Conservation (phyloP, 768 basidiomycete genomes). For the Chalciporus pseudorubinellus region DNA sequence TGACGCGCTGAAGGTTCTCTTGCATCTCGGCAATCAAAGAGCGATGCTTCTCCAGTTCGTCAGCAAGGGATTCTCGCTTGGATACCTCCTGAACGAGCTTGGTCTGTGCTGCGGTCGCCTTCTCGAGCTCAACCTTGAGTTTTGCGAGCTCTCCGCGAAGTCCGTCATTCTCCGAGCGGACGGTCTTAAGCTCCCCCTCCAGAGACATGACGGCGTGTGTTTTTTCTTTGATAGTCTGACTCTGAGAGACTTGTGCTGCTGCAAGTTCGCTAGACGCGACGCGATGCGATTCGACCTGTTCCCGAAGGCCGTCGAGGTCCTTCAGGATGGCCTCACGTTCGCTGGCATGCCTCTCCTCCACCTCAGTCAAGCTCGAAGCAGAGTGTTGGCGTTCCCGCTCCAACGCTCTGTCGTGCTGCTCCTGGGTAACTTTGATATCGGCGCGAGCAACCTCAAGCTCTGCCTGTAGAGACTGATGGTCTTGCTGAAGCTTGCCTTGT, state of each 20-base stretch:
- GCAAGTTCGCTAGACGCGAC: constrained; percentile 42
- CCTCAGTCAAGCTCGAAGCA: constrained; percentile 14
- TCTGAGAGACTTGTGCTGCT: constrained; percentile 40
- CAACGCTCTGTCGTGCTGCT: constrained; percentile 16
- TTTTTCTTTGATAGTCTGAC: constrained; percentile 52
- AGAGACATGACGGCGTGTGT: constrained; percentile 42
- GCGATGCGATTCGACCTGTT: constrained; percentile 54
- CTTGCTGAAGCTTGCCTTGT: constrained; percentile 38
- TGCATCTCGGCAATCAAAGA: constrained; percentile 75
- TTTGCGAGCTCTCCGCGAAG: constrained; percentile 42
- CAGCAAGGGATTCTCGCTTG: constrained; percentile 68
- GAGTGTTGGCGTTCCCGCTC: constrained; percentile 30
- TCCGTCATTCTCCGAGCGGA: constrained; percentile 40
- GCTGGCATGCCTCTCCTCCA: constrained; percentile 15
- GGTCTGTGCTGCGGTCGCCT: constrained; percentile 55
- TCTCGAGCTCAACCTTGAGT: constrained; percentile 58
- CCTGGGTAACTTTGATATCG: constrained; percentile 30
- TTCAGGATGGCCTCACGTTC: constrained; percentile 37
- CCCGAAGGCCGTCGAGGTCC: constrained; percentile 46
- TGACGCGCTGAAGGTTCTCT: constrained; percentile 71
- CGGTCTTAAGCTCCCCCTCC: constrained; percentile 47
- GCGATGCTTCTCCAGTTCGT: constrained; percentile 77
- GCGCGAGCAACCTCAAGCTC: constrained; percentile 62
- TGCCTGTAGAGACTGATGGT: constrained; percentile 37
- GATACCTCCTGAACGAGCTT: constrained; percentile 69